Conservation (phyloP, 2,329 filamentous ascomycete species). For the Aspergillus tamarii region DNA sequence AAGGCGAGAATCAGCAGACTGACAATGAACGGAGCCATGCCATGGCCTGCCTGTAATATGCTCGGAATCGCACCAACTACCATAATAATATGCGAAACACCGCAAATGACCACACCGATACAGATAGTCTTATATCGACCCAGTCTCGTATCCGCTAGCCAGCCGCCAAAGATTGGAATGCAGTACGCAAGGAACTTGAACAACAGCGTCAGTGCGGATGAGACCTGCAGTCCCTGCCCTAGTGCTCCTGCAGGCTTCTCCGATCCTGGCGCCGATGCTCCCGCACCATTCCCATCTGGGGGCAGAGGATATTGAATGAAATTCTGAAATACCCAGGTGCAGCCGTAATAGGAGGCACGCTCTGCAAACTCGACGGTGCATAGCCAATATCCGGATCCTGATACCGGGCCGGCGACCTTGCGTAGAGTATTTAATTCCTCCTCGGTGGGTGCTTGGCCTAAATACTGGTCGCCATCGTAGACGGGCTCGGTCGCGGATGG, state of each 20-base stretch:
- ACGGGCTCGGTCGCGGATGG: not conserved
- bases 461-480: not conserved
- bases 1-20: not conserved
- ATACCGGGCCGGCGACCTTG: not conserved
- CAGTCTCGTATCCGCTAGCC: not conserved
- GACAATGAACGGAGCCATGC: not conserved
- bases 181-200: slow-evolving; percentile 1
- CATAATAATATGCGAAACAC: not conserved
- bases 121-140: not conserved
- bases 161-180: not conserved
- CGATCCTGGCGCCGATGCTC: not conserved
- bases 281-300: not conserved
- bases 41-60: not conserved
- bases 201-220: not conserved
- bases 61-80: not conserved
- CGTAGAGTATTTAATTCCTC: not conserved
- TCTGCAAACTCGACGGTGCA: not conserved
- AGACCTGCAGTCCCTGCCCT: not conserved
- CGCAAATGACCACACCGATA: not conserved
- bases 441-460: not conserved
- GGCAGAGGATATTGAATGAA: not conserved
- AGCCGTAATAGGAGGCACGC: not conserved
- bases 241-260: not conserved
- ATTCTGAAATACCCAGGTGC: not conserved
- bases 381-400: not conserved